Base-by-base conservation (phyloP, 306 rosid genomes). In the Leucaena leucocephala region DNA sequence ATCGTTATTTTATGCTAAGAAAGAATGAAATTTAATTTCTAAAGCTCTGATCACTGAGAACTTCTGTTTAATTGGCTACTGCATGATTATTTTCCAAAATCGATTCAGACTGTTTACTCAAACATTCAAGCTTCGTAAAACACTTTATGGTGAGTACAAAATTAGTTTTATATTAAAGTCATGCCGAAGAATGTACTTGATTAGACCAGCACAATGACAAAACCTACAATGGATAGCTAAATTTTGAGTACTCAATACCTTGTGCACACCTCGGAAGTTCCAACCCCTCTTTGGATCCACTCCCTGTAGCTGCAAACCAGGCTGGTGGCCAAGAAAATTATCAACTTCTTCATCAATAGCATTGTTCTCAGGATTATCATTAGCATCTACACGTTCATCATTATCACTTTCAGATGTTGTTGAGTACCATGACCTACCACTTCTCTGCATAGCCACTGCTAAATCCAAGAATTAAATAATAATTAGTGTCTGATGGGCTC, bases 241-340 rank as follows among this genome's bases (percentile, higher is more conserved):
- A 38, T 38, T 38, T 38, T 38, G 42, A 38, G 42, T 38, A 54
- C 34, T 54, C 21, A 75, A 71, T 92, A 95, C 98, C 99, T 90
- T 95, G 83, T 95, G 99, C 70, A 95, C 99, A 64, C 99, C 99
- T 0, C 98, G 98, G 86, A 82, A 95, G 75, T 80, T 90, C 99
- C 99, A 93, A 68, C 99, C 98, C 77, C 79, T 89, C 78, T 77
- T 82, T 11, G 99, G 99, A 86, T 95, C 91, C 73, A 95, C 99
- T 73, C 96, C 85, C 55, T 93, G 99, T 49, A 91, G 92, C 48
- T 84, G 82, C 73, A 82, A 69, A 46, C 81, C 81, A 4, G 77
- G 61, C 76, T 82, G 78, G 7, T 72, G 82, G 78, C 91, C 90
- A 77, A 90, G 86, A 68, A 89, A 68, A 34, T 81, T 82, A 14